Base-by-base conservation (phyloP, 2,329 filamentous ascomycete species). In the Pseudophaeomoniella oleicola region DNA sequence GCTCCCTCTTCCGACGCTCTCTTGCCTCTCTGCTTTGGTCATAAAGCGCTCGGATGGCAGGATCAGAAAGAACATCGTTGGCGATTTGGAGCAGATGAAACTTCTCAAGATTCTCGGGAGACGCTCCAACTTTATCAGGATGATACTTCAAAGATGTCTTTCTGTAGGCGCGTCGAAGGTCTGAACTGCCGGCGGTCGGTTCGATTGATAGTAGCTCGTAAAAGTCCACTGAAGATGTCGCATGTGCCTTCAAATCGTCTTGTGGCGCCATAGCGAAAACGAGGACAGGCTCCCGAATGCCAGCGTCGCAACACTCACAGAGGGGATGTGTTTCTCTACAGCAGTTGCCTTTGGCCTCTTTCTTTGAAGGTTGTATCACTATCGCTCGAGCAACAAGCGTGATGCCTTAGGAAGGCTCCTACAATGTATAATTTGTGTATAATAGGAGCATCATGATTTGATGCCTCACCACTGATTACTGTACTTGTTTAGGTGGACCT, bases 101-200 rank as follows among this genome's bases (percentile, higher is more conserved):
- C 50, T 81, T 82, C 38, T 78, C 77, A 32, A 83, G 69, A 46
- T 90, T 84, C 48, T 62, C 61, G 4, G 62, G 58, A 3, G 80
- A 84, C 27, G 69, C 63, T 44, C 78, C 73, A 38, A 87, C 78
- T 62, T 94, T 94, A 68, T 96, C 88, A 1, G 88, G 88, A 57
- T 96, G 88, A 64, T 87, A 85, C 51, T 84, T 85, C n/a, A 94
- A 67, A 3, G 85, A 85, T 18, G 79, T 78, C 49, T 83, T 82
- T 40, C 85, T 75, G 67, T 88, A 94, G 32, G 84, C 85, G 46
- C 81, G 77, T 44, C 83, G 78, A 50, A 93, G 79, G 43, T 86
- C 80, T n/a, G 74, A 62, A 38, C 80, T 78, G 14, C 69, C 61
- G 1, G 78, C 73, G 13, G 76, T 69, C 14, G 75, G 66, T 38